Percentiles rank a stretch among this genome's conserved stretches.
Conservation (phyloP, 352 stramenopile genomes). For the Phytopythium helicoides region DNA sequence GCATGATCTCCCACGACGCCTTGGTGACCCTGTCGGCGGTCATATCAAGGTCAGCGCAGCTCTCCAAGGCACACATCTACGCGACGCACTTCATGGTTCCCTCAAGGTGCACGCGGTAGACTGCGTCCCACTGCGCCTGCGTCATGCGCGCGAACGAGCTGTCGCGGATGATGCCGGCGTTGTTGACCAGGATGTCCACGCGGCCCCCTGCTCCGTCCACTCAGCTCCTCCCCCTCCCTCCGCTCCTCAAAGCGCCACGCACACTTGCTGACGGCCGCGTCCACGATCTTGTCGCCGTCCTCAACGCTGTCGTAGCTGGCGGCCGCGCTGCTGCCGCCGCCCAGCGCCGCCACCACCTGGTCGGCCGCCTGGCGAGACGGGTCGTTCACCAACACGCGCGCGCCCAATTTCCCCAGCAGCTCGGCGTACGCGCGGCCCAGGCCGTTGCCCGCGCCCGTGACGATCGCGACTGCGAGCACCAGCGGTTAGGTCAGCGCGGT, state of each 20-base stretch:
- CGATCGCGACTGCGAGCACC: constrained; percentile 73
- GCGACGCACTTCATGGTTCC: constrained; percentile 70
- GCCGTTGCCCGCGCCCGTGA: constrained; percentile 85
- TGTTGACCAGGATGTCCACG: constrained; percentile 94
- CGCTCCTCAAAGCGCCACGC: background rate
- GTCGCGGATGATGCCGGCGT: constrained; percentile 90
- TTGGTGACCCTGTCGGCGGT: constrained; percentile 49
- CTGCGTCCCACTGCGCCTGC: constrained; percentile 77
- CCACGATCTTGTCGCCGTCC: constrained; percentile 72
- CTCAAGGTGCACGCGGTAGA: constrained; percentile 83
- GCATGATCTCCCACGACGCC: constrained; percentile 76
- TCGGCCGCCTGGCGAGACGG: constrained; percentile 55
- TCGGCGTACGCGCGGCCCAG: constrained; percentile 81
- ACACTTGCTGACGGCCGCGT: constrained; percentile 86
- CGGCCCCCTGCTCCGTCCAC: constrained; percentile 42
- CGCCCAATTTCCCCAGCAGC: constrained; percentile 61
- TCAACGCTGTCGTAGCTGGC: constrained; percentile 78
- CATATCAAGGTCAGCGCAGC: too few species aligned
- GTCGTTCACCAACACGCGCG: constrained; percentile 85
- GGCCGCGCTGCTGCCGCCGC: constrained; percentile 38
- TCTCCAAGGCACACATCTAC: too few species aligned
- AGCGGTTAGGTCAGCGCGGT: too few species aligned
- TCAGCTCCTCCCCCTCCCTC: background rate
- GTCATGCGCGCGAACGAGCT: constrained; percentile 87
- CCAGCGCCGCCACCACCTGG: constrained; percentile 53